Evolutionary conservation across 2,329 filamentous ascomycete species (phyloP).

Genomic region (Aureobasidium namibiae): DNA sequence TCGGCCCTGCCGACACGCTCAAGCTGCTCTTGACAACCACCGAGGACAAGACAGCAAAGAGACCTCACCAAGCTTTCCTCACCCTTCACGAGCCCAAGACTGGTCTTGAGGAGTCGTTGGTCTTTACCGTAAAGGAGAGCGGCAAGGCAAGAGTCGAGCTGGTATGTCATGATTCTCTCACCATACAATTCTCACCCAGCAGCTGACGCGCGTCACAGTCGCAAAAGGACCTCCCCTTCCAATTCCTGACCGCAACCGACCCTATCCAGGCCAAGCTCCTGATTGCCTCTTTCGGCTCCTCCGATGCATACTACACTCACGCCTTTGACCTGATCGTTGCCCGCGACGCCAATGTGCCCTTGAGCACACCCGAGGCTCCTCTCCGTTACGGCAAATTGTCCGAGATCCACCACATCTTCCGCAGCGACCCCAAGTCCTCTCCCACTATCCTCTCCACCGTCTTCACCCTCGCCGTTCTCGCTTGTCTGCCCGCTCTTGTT

Average conservation of each 20-base stretch:
- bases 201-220: conserved; percentile 47
- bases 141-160: conserved; percentile 81
- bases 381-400: conserved; percentile 75
- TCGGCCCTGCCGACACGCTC: conserved; percentile 54
- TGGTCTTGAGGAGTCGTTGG: conserved; percentile 79
- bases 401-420: conserved; percentile 90
- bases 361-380: conserved; percentile 55
- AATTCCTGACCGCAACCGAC: conserved; percentile 61
- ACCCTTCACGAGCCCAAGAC: conserved; percentile 65
- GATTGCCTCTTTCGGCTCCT: conserved; percentile 76
- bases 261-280: conserved; percentile 74
- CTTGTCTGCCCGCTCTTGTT: conserved; percentile 65
- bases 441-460: conserved; percentile 69
- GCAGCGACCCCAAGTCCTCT: conserved; percentile 67
- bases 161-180: conserved; percentile 43
- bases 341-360: conserved; percentile 53
- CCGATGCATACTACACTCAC: conserved; percentile 56
- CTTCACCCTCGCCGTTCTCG: conserved; percentile 66
- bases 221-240: conserved; percentile 79
- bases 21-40: conserved; percentile 76
- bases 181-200: not conserved
- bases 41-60: conserved; percentile 68
- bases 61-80: conserved; percentile 90
- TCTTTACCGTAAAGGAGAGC: conserved; percentile 73
- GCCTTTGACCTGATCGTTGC: conserved; percentile 66